These are phyloP conservation scores for Reticulascus tulasneorum DNA, from an alignment of 2,329 filamentous ascomycete genomes.

Conservation along the genomic window DNA sequence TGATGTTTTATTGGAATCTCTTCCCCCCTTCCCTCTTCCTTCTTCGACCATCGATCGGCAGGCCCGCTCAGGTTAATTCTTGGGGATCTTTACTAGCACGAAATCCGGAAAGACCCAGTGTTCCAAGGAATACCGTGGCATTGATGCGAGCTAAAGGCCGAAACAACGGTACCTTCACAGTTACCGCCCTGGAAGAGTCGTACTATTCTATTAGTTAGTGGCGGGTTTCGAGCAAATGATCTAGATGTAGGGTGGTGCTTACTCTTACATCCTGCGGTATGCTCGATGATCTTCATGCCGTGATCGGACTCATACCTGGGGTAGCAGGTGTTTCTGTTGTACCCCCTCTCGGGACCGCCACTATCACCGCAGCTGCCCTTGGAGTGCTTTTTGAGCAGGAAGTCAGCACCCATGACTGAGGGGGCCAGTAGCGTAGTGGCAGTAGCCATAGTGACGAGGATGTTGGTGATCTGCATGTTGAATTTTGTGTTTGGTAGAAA, in stretches of 20 bases:
- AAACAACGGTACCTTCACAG: not conserved
- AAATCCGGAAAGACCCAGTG: not conserved
- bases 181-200: not conserved
- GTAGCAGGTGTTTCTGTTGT: not conserved
- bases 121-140: slow-evolving; percentile 1
- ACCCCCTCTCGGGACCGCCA: not conserved
- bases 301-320: not conserved
- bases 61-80: too few relatives aligned
- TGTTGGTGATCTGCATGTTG: slow-evolving; percentile 3
- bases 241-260: not conserved
- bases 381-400: not conserved
- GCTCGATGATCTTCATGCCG: slow-evolving; percentile 1
- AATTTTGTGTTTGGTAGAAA: too few relatives aligned
- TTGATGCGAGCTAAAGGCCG: not conserved
- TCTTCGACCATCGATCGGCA: too few relatives aligned
- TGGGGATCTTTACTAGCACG: not conserved
- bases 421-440: not conserved
- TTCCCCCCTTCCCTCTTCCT: too few relatives aligned
- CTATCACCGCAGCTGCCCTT: not conserved
- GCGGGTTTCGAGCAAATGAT: too few relatives aligned
- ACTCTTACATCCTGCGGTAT: slow-evolving; percentile 1
- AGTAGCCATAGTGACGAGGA: not conserved
- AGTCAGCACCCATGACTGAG: not conserved
- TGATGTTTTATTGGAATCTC: too few relatives aligned
- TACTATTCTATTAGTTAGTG: not conserved